Conservation (phyloP, 75 land plant species). For the Cupressus sempervirens region DNA sequence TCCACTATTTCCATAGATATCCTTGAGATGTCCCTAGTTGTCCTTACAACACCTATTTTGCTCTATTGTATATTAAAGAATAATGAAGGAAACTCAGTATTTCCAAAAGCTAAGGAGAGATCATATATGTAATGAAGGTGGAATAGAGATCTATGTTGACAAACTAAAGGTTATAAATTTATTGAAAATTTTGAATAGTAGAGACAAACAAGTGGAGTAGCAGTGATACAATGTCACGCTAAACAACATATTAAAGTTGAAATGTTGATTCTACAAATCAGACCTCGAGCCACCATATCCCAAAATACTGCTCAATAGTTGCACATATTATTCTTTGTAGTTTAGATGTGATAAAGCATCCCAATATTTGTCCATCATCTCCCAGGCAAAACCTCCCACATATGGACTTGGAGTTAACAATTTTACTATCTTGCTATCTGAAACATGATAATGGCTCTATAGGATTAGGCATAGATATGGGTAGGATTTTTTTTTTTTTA, state of each 20-base stretch:
- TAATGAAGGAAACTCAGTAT: conserved; percentile 21
- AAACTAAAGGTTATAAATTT: conserved; percentile 32
- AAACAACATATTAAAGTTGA: neutral
- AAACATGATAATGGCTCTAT: too few species aligned
- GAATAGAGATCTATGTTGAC: conserved; percentile 20
- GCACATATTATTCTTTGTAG: too few species aligned
- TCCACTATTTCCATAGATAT: conserved; percentile 34
- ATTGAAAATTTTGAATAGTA: conserved; percentile 31
- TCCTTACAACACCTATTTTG: conserved; percentile 53
- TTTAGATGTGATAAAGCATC: too few species aligned
- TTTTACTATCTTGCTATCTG: too few species aligned
- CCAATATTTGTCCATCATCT: too few species aligned
- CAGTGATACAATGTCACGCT: conserved; percentile 21
- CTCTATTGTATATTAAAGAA: conserved; percentile 52
- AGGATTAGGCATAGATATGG: too few species aligned
- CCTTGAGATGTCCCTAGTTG: conserved; percentile 16
- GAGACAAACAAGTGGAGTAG: conserved; percentile 34
- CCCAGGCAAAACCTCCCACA: too few species aligned
- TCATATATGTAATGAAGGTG: conserved; percentile 22
- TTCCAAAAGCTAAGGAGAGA: conserved; percentile 27
- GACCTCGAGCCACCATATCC: too few species aligned
- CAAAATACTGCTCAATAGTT: too few species aligned
- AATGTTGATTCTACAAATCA: neutral
- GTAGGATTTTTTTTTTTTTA: too few species aligned
- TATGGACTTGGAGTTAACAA: too few species aligned